Base-by-base conservation (phyloP, 768 basidiomycete species). In the Rhodotorula sphaerocarpa region DNA sequence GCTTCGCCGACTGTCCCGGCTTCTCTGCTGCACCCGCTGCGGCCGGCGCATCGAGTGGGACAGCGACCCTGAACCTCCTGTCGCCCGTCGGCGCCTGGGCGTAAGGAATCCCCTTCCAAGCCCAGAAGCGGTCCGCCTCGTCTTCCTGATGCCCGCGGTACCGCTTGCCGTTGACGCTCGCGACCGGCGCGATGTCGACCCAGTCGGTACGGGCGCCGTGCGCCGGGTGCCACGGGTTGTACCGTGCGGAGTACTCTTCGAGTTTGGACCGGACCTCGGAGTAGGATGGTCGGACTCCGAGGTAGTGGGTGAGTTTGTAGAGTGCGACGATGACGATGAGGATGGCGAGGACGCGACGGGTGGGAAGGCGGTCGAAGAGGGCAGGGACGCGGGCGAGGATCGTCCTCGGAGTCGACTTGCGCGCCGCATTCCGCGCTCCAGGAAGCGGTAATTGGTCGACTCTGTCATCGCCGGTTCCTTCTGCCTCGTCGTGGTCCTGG, bases 91-190 rank as follows among this genome's bases (percentile, higher is more conserved):
- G 66, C 1, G 50, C 23, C 42, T 67, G 48, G 3, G 48, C 66
- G 28, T 67, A 67, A 25, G 57, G 54, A 1, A 67, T 12, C 1
- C 39, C 66, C 50, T 62, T 62, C 57, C 60, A 67, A 18, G 53
- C 57, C 41, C 50, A 50, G 28, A 25, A 56, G 23, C 39, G 54
- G 43, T 56, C 63, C 42, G 31, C 50, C 15, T 33, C 50, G 16
- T 36, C 31, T 46, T 61, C 59, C 14, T 41, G 36, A 3, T 36
- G 45, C 11, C 48, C 59, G 41, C 46, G 42, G 44, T 59, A 65
- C n/a, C 25, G n/a, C 16, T 48, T 39, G 12, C 63, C 63, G 3
- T 21, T 7, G 9, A 65, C 53, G 16, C 20, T 7, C 1, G 51
- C 63, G 0, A 4, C 23, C 23, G 25, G 7, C 11, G 3, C 2